Conservation (phyloP, 495 filamentous ascomycete species). For the Tetracladium setigerum region DNA sequence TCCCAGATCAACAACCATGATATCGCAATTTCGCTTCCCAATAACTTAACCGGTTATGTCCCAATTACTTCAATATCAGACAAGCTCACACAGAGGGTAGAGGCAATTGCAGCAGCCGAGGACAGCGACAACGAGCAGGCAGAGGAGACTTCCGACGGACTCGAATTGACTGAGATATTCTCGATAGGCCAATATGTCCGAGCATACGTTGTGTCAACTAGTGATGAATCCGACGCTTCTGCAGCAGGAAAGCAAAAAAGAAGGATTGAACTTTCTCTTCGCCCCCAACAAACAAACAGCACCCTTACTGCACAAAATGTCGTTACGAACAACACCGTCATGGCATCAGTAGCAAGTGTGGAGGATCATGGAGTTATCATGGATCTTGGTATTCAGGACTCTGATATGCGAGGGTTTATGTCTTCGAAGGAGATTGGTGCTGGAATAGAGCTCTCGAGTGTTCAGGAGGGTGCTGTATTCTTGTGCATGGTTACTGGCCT, state of each 20-base stretch:
- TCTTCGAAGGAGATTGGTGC: constrained; percentile 74
- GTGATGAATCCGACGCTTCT: constrained; percentile 41
- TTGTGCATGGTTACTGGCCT: constrained; percentile 75
- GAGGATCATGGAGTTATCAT: constrained; percentile 95
- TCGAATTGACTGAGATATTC: constrained; percentile 63
- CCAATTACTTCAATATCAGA: constrained; percentile 86
- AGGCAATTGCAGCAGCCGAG: constrained; percentile 53
- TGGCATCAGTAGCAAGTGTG: constrained; percentile 80
- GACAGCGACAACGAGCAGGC: constrained; percentile 44
- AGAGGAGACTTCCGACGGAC: constrained; percentile 36
- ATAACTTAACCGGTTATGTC: constrained; percentile 85
- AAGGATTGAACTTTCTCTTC: constrained; percentile 76
- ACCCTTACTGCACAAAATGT: constrained; percentile 64
- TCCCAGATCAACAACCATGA: constrained; percentile 72
- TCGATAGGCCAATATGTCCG: constrained; percentile 82
- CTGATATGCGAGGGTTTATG: constrained; percentile 71
- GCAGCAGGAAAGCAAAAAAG: constrained; percentile 55
- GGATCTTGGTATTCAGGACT: constrained; percentile 72
- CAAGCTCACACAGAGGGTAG: constrained; percentile 56
- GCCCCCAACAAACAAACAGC: constrained; percentile 66
- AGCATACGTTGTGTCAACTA: constrained; percentile 71
- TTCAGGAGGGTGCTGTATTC: constrained; percentile 75
- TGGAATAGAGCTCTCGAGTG: constrained; percentile 45
- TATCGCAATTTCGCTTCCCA: constrained; percentile 75
- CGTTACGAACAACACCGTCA: constrained; percentile 63